phyloP scores from a whole-genome alignment of 2,329 filamentous ascomycete genomes.

The Ceratocystis alfenasii region DNA sequence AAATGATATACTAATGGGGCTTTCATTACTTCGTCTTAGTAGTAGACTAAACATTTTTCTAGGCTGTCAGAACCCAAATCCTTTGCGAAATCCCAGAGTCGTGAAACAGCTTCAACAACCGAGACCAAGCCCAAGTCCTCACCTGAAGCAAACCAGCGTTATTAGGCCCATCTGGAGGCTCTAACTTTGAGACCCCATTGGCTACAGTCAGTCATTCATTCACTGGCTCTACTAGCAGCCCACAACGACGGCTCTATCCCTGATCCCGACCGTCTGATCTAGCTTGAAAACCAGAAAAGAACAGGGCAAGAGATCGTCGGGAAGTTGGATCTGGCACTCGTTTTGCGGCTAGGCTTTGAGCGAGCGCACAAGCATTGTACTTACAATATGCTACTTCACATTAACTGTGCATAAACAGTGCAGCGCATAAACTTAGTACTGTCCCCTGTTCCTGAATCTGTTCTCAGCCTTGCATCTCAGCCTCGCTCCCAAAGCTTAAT shows the following conservation, averaged over 20 bases:
- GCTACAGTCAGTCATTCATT: background rate
- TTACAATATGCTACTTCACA: background rate
- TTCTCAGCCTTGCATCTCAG: slow-evolving; percentile 16
- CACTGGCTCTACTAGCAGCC: background rate
- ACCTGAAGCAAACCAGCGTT: slow-evolving; percentile 2
- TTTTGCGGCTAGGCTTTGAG: background rate
- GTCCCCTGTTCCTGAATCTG: background rate
- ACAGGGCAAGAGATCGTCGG: background rate
- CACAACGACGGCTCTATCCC: background rate
- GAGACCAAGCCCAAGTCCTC: background rate
- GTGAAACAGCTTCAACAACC: background rate
- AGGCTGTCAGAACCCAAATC: background rate
- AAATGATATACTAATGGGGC: background rate
- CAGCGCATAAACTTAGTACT: background rate
- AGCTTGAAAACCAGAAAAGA: background rate
- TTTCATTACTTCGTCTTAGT: background rate
- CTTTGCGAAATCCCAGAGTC: background rate
- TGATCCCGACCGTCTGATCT: slow-evolving; percentile 11
- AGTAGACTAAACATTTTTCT: background rate
- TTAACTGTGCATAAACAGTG: background rate
- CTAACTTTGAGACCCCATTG: background rate
- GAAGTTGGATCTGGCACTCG: background rate
- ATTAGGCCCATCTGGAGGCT: background rate
- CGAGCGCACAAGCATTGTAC: background rate
- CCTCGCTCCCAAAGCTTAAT: slow-evolving; percentile 17